Evolutionary conservation across 768 basidiomycete genomes (phyloP).

Genomic region (Baorangia bicolor): DNA sequence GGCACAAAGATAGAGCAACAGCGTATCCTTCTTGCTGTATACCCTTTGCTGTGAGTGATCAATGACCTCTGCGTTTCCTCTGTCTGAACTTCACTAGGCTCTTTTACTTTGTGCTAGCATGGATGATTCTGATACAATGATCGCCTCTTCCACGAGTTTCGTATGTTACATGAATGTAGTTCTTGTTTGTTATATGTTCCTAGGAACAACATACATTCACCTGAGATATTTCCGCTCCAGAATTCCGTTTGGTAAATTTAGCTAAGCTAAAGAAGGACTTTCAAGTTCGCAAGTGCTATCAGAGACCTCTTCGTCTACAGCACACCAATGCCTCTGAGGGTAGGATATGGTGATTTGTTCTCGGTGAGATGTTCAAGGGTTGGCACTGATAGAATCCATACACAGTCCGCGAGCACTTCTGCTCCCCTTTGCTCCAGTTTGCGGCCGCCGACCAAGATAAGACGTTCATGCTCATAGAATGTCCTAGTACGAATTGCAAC

Average conservation of each 20-base stretch:
- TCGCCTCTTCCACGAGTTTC: neutral
- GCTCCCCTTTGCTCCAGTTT: conserved; percentile 87
- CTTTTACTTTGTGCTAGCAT: conserved; percentile 92
- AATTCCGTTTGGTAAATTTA: conserved; percentile 1
- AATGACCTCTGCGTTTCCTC: neutral
- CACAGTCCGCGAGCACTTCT: conserved; percentile 85
- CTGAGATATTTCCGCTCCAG: neutral
- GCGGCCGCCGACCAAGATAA: conserved; percentile 62
- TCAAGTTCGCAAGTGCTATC: neutral
- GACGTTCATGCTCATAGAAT: conserved; percentile 84
- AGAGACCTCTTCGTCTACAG: neutral
- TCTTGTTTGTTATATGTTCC: conserved; percentile 2
- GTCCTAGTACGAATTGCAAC: conserved; percentile 60
- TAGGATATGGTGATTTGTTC: conserved; percentile 31
- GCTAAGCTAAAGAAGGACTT: neutral
- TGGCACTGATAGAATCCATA: conserved; percentile 5
- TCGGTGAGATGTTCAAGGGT: neutral
- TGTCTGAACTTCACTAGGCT: conserved; percentile 46
- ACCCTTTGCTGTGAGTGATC: conserved; percentile 80
- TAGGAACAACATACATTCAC: neutral
- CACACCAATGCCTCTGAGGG: conserved; percentile 27
- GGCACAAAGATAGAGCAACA: conserved; percentile 93
- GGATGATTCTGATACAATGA: conserved; percentile 95
- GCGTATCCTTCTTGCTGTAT: conserved; percentile 89
- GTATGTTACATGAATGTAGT: conserved; percentile 16